Evolutionary conservation across 2,329 filamentous ascomycete species (phyloP).

Genomic region (Colletotrichum scovillei): DNA sequence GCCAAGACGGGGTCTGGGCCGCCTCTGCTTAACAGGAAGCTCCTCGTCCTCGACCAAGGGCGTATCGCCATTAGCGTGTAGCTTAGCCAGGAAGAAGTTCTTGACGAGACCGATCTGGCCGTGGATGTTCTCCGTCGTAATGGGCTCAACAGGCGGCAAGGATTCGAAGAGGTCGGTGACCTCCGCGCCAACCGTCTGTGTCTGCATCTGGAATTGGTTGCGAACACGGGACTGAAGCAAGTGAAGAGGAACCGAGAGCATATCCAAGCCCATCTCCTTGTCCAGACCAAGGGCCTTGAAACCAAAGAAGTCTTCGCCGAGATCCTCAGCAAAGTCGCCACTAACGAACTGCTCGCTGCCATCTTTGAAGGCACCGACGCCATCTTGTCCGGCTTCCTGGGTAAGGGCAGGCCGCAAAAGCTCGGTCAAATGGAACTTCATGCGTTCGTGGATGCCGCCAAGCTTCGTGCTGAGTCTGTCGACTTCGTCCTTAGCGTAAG

Average conservation of each 20-base stretch:
- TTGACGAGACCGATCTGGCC: conserved; percentile 88
- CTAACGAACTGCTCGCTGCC: conserved; percentile 97
- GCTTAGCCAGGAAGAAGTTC: conserved; percentile 90
- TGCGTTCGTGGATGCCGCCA: conserved; percentile 87
- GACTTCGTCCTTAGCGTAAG: conserved; percentile 93
- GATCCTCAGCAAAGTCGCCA: conserved; percentile 96
- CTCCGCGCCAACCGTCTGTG: conserved; percentile 67
- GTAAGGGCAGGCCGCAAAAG: conserved; percentile 89
- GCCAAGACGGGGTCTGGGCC: conserved; percentile 71
- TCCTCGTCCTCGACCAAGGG: conserved; percentile 95
- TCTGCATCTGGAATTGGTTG: conserved; percentile 84
- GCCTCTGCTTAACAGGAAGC: conserved; percentile 90
- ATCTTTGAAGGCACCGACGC: conserved; percentile 92
- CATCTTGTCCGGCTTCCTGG: conserved; percentile 80
- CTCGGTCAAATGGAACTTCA: conserved; percentile 94
- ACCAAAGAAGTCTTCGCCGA: conserved; percentile 98
- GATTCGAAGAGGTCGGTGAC: conserved; percentile 71
- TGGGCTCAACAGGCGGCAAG: conserved; percentile 77
- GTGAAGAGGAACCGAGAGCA: conserved; percentile 91
- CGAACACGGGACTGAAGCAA: conserved; percentile 92
- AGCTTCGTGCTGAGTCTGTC: conserved; percentile 86
- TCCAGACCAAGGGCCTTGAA: conserved; percentile 96
- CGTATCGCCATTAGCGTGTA: conserved; percentile 78
- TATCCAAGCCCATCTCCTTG: conserved; percentile 87
- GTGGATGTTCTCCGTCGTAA: conserved; percentile 82